Evolutionary conservation across 805 yeast species (phyloP), one percentile per base, ranked within the genome.

Genomic region (Kodamaea hsintzibuensis): DNA sequence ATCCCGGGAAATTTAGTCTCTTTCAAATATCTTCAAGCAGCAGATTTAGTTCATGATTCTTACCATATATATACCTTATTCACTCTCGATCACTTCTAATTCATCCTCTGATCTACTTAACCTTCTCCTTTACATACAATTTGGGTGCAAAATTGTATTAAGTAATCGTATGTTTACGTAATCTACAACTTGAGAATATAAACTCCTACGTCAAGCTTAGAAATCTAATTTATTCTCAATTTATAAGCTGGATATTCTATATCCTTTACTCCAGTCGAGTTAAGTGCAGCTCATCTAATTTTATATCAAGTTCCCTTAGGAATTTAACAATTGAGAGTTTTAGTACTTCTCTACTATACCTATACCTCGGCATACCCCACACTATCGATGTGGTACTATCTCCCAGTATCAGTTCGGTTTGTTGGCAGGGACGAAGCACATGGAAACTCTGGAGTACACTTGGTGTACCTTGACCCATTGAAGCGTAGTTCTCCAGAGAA

Each of bases 361-460:
- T 38, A 9, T 17, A 16, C 44, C 44, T 40, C 44, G 44, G 44
- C 44, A 16, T 40, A 44, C 47, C 38, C 42, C 25, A 22, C 42
- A 17, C 30, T n/a, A 30, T 9, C 25, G 35, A 47, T 49, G 45
- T 65, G 68, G 69, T 42, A 53, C 22, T 60, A 57, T 42, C 27
- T 55, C 1, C 67, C 71, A 1, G 60, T 68, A 7, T 52, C 67
- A 9, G 49, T 68, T 1, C 55, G 71, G 30, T 53, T 64, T n/a
- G 48, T 62, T n/a, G 54, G 53, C 16, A 55, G 56, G 2, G 54
- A 53, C 8, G 62, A 60, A 1, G 49, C 50, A 2, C 54, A 59
- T 42, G 67, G 63, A 4, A 16, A 50, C 42, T 67, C 72, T 1
- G 73, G 73, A 8, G 56, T 66, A 3, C 59, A 57, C 42, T 33